phyloP scores from a whole-genome alignment of 2,329 filamentous ascomycete species.

The Neonectria hederae region DNA sequence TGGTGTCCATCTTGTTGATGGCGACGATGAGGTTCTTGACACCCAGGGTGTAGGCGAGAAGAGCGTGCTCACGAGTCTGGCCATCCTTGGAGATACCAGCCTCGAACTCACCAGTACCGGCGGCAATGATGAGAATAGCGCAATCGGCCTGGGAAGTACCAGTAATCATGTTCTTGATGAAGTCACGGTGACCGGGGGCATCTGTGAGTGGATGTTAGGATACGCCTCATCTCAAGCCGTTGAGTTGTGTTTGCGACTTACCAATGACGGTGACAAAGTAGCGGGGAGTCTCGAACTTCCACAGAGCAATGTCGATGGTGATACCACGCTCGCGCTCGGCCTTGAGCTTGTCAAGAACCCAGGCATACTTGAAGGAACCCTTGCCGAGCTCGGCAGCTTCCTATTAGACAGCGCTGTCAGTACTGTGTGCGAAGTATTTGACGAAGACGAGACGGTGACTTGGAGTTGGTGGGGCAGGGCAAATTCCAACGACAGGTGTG shows the following conservation, averaged over 20 bases:
- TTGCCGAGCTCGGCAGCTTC: constrained; percentile 99
- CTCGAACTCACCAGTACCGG: constrained; percentile 99
- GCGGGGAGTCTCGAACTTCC: constrained; percentile 99
- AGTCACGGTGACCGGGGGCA: constrained; percentile 99
- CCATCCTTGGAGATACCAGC: constrained; percentile 99
- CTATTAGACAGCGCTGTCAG: constrained; percentile 57
- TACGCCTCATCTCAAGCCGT: not conserved
- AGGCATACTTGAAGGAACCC: constrained; percentile 99
- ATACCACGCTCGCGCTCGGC: constrained; percentile 99
- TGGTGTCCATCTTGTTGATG: constrained; percentile 99
- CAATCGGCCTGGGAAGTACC: constrained; percentile 99
- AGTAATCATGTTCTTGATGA: constrained; percentile 99
- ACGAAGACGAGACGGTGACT: constrained; percentile 22
- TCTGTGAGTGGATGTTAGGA: constrained; percentile 64
- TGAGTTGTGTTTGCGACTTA: constrained; percentile 55
- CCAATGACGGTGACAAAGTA: constrained; percentile 98
- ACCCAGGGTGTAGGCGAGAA: constrained; percentile 99
- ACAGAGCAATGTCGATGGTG: constrained; percentile 99
- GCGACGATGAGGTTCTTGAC: constrained; percentile 99
- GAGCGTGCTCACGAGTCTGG: constrained; percentile 99
- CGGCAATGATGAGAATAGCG: constrained; percentile 99
- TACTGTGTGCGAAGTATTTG: constrained; percentile 20
- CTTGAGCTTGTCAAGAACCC: constrained; percentile 99
- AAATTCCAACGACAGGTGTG: constrained; percentile 24
- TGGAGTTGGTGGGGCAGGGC: constrained; percentile 18